These are phyloP conservation scores for Ilex aquifolium DNA, from an alignment of 257 asterid species.

Conservation along the genomic window DNA sequence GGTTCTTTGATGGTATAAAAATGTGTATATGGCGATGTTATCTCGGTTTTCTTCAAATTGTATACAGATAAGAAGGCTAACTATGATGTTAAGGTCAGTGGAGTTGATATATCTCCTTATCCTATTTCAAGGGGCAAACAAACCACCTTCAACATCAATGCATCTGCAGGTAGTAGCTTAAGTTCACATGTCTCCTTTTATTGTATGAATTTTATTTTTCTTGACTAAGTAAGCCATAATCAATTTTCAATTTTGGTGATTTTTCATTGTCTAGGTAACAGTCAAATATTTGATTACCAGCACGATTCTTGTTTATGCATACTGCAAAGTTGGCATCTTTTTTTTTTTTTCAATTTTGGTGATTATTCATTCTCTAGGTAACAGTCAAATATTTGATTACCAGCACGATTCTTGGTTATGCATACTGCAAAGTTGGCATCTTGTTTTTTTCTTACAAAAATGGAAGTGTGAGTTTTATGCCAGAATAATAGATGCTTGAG, in stretches of 20 bases:
- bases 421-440: neutral
- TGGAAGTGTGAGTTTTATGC: too few species aligned
- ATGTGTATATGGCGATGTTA: neutral
- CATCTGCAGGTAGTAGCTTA: conserved; percentile 50
- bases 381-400: neutral
- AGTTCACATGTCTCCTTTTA: neutral
- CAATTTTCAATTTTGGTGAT: neutral
- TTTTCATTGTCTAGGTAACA: neutral
- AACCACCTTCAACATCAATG: conserved; percentile 60
- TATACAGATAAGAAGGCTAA: conserved; percentile 48
- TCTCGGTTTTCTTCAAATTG: neutral
- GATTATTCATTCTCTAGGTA: neutral
- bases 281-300: neutral
- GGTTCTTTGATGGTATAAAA: neutral
- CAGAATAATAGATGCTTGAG: too few species aligned
- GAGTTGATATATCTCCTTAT: conserved; percentile 60
- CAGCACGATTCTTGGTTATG: neutral
- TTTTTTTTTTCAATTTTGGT: neutral
- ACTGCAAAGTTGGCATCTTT: neutral
- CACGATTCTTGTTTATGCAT: neutral
- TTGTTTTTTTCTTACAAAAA: too few species aligned
- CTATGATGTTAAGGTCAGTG: conserved; percentile 62
- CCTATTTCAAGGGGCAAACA: conserved; percentile 50
- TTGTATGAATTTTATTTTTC: neutral
- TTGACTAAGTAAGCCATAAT: neutral